Evolutionary conservation across 176 grass and related monocot species (phyloP).

Genomic region (Triticum monococcum): DNA sequence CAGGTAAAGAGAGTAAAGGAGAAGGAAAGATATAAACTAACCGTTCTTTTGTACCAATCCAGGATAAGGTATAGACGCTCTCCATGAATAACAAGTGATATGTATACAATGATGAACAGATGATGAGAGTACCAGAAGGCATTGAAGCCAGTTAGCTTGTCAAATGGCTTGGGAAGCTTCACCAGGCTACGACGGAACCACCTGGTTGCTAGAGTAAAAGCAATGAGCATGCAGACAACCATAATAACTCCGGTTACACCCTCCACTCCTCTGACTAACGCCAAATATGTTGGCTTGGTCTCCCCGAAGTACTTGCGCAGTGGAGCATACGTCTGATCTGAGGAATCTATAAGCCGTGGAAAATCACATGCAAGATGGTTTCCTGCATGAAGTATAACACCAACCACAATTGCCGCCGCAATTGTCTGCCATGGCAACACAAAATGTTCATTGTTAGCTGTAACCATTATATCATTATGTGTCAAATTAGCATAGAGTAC

Average conservation of each 20-base stretch:
- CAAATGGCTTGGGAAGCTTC: slow-evolving; percentile 86
- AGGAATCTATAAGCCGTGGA: slow-evolving; percentile 66
- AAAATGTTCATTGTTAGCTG: slow-evolving; percentile 24
- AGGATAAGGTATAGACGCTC: slow-evolving; percentile 73
- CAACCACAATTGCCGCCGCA: slow-evolving; percentile 76
- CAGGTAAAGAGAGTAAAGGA: slow-evolving; percentile 11
- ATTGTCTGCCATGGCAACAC: slow-evolving; percentile 78
- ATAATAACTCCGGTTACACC: slow-evolving; percentile 91
- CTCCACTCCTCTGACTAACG: slow-evolving; percentile 51
- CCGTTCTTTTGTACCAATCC: slow-evolving; percentile 78
- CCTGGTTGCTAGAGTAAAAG: slow-evolving; percentile 91
- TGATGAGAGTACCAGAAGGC: slow-evolving; percentile 99
- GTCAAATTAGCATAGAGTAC: background rate
- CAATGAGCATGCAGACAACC: slow-evolving; percentile 74
- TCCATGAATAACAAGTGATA: slow-evolving; percentile 82
- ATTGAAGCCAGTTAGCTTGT: slow-evolving; percentile 92
- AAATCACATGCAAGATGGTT: slow-evolving; percentile 86
- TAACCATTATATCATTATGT: slow-evolving; percentile 1
- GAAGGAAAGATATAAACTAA: slow-evolving; percentile 38
- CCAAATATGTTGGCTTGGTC: slow-evolving; percentile 68
- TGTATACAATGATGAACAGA: slow-evolving; percentile 81
- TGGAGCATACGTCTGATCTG: slow-evolving; percentile 51
- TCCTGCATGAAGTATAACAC: slow-evolving; percentile 80
- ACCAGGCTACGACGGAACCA: slow-evolving; percentile 91
- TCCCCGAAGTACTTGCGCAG: slow-evolving; percentile 51